Conservation (phyloP, 2,329 filamentous ascomycete genomes). For the Zymoseptoria tritici region DNA sequence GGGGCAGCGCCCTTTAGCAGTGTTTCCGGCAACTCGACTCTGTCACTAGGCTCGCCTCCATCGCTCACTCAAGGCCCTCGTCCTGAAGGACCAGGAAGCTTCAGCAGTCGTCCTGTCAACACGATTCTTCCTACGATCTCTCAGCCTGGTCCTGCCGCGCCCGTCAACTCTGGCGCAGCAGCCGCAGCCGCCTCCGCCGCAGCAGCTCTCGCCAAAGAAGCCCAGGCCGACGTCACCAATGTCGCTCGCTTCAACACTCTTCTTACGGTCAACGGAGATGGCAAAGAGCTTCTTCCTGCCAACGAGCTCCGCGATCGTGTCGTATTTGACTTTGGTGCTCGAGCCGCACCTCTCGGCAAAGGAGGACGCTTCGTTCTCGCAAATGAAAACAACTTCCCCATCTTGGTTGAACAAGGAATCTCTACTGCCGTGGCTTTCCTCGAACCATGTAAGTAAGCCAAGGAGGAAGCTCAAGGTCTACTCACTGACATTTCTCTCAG, state of each 20-base stretch:
- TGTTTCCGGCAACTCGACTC: neutral
- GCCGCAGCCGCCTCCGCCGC: slow-evolving; percentile 4
- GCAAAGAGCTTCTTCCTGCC: slow-evolving; percentile 5
- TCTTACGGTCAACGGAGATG: slow-evolving; percentile 8
- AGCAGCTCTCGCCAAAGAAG: slow-evolving; percentile 9
- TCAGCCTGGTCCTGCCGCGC: slow-evolving; percentile 2
- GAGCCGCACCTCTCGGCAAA: slow-evolving; percentile 2
- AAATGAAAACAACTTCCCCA: slow-evolving; percentile 13
- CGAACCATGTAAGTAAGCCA: slow-evolving; percentile 28
- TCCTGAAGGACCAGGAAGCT: neutral
- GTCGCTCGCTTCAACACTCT: slow-evolving; percentile 11
- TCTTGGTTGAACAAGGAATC: slow-evolving; percentile 12
- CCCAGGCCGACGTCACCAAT: slow-evolving; percentile 8
- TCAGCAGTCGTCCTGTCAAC: neutral
- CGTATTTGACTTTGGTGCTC: slow-evolving; percentile 14
- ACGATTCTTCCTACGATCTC: slow-evolving; percentile 4
- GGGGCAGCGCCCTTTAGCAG: neutral
- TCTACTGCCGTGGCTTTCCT: slow-evolving; percentile 17
- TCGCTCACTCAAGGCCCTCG: neutral
- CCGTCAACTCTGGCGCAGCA: slow-evolving; percentile 7
- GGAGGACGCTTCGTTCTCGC: slow-evolving; percentile 11
- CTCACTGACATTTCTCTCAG: neutral
- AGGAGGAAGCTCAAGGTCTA: neutral
- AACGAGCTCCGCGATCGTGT: slow-evolving; percentile 6
- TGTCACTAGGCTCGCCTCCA: neutral